phyloP scores from a whole-genome alignment of 345 rosid genomes.

The Ricinus communis region DNA sequence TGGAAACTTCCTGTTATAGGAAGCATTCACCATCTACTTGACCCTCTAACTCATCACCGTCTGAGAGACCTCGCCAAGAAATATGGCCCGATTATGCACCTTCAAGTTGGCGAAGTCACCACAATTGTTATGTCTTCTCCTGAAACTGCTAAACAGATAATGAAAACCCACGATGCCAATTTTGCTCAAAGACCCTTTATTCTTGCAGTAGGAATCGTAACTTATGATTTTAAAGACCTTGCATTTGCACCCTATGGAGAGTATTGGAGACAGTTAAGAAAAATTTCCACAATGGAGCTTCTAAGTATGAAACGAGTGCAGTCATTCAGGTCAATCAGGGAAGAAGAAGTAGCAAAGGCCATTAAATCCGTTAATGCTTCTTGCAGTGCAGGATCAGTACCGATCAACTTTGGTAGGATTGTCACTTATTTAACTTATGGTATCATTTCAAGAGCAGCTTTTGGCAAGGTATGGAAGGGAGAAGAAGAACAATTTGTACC shows the following conservation, averaged over 20 bases:
- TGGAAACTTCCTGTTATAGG: constrained; percentile 39
- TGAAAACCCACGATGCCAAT: not conserved
- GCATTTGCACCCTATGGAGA: not conserved
- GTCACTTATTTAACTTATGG: not conserved
- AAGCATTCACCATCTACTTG: constrained; percentile 25
- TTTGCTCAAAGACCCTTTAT: not conserved
- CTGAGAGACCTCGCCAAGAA: not conserved
- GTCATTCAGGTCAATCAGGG: no score
- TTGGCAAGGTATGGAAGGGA: not conserved
- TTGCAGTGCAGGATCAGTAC: not conserved
- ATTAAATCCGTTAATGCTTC: not conserved
- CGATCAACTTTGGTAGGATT: not conserved
- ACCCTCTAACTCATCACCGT: not conserved
- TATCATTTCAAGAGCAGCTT: not conserved
- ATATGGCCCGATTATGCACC: constrained; percentile 11
- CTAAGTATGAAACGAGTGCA: not conserved
- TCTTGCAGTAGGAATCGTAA: not conserved
- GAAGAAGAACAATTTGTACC: not conserved
- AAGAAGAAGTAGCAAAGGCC: not conserved
- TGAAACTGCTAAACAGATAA: not conserved
- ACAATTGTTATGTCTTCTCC: constrained; percentile 1
- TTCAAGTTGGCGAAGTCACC: constrained; percentile 8
- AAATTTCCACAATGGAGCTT: not conserved
- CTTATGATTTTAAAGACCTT: not conserved
- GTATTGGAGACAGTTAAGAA: constrained; percentile 7